Evolutionary conservation across 2,329 filamentous ascomycete species (phyloP), one percentile per base, ranked within the genome.

Genomic region (Raffaelea albimanens): DNA sequence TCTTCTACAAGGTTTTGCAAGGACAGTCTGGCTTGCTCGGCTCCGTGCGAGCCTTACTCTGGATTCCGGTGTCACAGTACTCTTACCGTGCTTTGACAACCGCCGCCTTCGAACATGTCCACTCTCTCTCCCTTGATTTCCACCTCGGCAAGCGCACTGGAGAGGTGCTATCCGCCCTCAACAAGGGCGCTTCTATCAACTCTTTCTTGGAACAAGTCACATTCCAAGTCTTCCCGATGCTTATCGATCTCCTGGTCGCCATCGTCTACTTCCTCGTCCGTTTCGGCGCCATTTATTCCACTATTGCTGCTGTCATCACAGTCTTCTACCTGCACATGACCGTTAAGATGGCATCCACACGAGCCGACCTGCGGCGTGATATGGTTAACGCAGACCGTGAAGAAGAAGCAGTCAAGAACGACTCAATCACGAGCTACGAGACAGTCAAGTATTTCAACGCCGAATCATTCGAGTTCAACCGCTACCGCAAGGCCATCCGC

Each of bases 391-490:
- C 89, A 14, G 89, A 93, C 56, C 79, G 93, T 53, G 89, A 96
- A 66, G 89, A 96, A 66, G 91, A 96, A 65, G 93, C 93, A 7
- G 89, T 97, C 56, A 97, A 97, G 67, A 97, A 96, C 61, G 93
- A 98, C 64, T 97, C 93, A 0, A 93, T 98, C 71, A 89, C 93
- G 52, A 95, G 89, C n/a, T 98, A 97, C 63, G 93, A 98, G 68
- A 91, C 86, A 2, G 87, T 91, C 61, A 93, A 91, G 62, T 91
- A 91, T 59, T 93, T 93, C 72, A 91, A 91, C 57, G 86, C 86
- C 8, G 87, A 91, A 59, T 71, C 78, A 2, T 90, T 85, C 59
- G 87, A 93, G 59, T 89, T 88, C 55, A 69, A 74, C 43, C 77
- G 87, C 21, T 91, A 89, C 59, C 75, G 81, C 42, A 66, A 73